phyloP scores from a whole-genome alignment of 225 moss, liverwort and hornwort species.

The Ulota crispa region DNA sequence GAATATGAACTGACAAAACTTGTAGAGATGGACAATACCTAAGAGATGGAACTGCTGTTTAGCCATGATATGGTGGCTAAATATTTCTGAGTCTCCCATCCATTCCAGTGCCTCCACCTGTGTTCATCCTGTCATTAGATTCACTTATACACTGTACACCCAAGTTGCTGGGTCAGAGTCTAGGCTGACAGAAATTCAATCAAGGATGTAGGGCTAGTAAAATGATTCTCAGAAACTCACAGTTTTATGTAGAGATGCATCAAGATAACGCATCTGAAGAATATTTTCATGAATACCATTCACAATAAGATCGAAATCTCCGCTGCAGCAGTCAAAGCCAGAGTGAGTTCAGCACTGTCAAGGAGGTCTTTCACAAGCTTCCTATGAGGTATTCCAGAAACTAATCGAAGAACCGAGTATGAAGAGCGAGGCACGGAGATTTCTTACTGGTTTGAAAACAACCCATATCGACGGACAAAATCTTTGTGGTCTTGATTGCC shows the following conservation, averaged over 20 bases:
- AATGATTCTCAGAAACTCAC: constrained; percentile 40
- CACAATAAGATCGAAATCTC: constrained; percentile 73
- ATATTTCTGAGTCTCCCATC: constrained; percentile 66
- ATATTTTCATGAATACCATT: constrained; percentile 90
- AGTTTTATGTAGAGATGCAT: constrained; percentile 75
- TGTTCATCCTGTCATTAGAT: not conserved
- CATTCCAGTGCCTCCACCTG: constrained; percentile 68
- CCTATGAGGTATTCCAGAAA: not conserved
- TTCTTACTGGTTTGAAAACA: constrained; percentile 82
- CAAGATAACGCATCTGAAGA: constrained; percentile 77
- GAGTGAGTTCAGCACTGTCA: not conserved
- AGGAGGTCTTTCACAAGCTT: not conserved
- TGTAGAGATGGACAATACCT: constrained; percentile 35
- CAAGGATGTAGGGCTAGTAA: not conserved
- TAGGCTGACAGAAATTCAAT: constrained; percentile 13
- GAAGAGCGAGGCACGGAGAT: not conserved
- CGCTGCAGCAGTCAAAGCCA: constrained; percentile 55
- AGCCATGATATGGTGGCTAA: constrained; percentile 40
- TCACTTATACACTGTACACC: not conserved
- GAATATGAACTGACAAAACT: not conserved
- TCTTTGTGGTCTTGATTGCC: constrained; percentile 65
- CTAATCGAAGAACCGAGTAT: not conserved
- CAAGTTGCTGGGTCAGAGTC: not conserved
- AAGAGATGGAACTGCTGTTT: constrained; percentile 64
- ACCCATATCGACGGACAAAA: constrained; percentile 74